These are phyloP conservation scores for Tremellales sp. DNA, from an alignment of 1,284 basidiomycete species.

Conservation along the genomic window DNA sequence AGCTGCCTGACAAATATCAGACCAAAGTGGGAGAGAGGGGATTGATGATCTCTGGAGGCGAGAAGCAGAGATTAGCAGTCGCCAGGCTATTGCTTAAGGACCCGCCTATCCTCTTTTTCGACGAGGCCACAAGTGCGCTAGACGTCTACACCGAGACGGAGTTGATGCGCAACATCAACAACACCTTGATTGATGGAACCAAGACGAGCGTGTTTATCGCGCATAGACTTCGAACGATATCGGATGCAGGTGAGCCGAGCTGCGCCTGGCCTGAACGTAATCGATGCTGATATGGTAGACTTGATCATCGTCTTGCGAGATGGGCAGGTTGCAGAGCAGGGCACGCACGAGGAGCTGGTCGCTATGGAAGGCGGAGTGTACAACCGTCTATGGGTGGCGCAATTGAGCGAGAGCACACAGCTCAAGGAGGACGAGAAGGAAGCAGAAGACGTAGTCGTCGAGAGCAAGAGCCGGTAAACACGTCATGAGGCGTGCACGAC, in stretches of 20 bases:
- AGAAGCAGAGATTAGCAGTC: conserved; percentile 94
- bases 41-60: conserved; percentile 95
- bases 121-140: conserved; percentile 95
- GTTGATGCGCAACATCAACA: conserved; percentile 91
- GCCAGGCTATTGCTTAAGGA: conserved; percentile 90
- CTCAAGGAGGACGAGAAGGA: conserved; percentile 19
- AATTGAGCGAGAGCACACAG: conserved; percentile 50
- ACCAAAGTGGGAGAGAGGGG: conserved; percentile 95
- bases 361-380: conserved; percentile 66
- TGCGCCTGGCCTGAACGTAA: not conserved
- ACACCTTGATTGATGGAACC: conserved; percentile 65
- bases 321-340: conserved; percentile 80
- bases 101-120: conserved; percentile 92
- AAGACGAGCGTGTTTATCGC: conserved; percentile 95
- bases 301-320: conserved; percentile 84
- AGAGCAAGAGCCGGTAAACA: too few relatives aligned
- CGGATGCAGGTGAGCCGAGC: not conserved
- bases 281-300: conserved; percentile 55
- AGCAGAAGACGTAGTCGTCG: conserved; percentile 6
- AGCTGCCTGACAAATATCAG: conserved; percentile 76
- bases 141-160: conserved; percentile 93
- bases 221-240: conserved; percentile 53
- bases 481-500: too few relatives aligned
- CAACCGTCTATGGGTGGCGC: conserved; percentile 79
- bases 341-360: conserved; percentile 83